Base-by-base conservation (phyloP, 176 grass and related monocot species). In the Zoysia japonica region DNA sequence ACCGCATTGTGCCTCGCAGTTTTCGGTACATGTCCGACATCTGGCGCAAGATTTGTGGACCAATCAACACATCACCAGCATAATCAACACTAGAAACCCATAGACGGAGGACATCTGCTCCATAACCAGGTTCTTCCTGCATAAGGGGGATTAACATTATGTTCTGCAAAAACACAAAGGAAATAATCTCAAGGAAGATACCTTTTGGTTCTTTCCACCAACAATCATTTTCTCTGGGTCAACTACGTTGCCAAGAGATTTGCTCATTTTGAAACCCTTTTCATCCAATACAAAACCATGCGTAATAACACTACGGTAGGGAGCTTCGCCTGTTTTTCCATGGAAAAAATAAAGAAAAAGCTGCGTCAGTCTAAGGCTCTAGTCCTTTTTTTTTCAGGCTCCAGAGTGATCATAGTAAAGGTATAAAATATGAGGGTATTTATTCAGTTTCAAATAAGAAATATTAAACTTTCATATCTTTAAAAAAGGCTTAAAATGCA, bases 71-170 rank as follows among this genome's bases (percentile, higher is more conserved):
- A 83, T 98, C 95, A 39, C 88, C 86, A 84, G 88, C 71, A 56
- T 94, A 98, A 88, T 98, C 95, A 83, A 98, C 95, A 79, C 95
- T 98, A 6, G 95, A 98, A 81, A 98, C 92, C 95, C 95, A 98
- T 82, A 98, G 71, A 76, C 95, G 90, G 72, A 98, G 87, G 72
- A 98, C 95, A 83, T 94, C 95, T 77, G 92, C 92, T 70, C 95
- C 95, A 85, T 98, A 98, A 55, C 70, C 62, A 70, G 95, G 95
- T 75, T 98, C 89, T 80, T 97, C 77, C 95, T 98, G 85, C 76
- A 87, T 56, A 47, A 82, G 42, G 39, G 47, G 3, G 16, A 72
- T 53, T 56, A 47, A 65, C 4, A 65, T 77, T 81, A 66, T 57
- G 81, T 65, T 83, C 35, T 11, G 15, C 1, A 36, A 78, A 75